Evolutionary conservation across 2,329 filamentous ascomycete genomes (phyloP).

Genomic region (Neonectria sp.): DNA sequence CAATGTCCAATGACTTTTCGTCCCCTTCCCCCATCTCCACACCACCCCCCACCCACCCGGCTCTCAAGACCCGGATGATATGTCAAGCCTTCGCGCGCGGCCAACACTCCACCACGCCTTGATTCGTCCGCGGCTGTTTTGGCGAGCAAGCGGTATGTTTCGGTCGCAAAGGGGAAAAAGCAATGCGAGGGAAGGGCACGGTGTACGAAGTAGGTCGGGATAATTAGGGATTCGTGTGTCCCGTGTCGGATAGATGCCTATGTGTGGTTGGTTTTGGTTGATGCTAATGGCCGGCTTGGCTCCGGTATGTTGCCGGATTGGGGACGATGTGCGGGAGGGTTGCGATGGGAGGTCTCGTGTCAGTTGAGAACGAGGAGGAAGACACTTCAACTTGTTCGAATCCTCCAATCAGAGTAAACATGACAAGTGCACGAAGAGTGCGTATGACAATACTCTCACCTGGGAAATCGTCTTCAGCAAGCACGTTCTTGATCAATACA

Average conservation of each 20-base stretch:
- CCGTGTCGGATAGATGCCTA: constrained; percentile 5
- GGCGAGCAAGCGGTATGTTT: background rate
- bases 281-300: background rate
- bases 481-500: background rate
- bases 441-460: background rate
- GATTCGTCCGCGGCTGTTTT: constrained; percentile 9
- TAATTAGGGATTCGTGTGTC: constrained; percentile 30
- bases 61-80: constrained; percentile 18
- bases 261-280: background rate
- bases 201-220: constrained; percentile 29
- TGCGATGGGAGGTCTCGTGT: background rate
- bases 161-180: constrained; percentile 20
- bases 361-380: background rate
- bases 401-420: background rate
- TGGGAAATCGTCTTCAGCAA: background rate
- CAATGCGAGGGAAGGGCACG: constrained; percentile 2
- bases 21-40: background rate
- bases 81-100: background rate
- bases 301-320: background rate
- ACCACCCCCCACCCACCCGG: constrained; percentile 13
- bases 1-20: constrained; percentile 5
- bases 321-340: background rate
- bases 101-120: background rate
- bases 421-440: background rate
- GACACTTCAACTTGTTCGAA: background rate